Base-by-base conservation (phyloP, 192 early-diverging fungal species). In the Entomortierella chlamydospora region DNA sequence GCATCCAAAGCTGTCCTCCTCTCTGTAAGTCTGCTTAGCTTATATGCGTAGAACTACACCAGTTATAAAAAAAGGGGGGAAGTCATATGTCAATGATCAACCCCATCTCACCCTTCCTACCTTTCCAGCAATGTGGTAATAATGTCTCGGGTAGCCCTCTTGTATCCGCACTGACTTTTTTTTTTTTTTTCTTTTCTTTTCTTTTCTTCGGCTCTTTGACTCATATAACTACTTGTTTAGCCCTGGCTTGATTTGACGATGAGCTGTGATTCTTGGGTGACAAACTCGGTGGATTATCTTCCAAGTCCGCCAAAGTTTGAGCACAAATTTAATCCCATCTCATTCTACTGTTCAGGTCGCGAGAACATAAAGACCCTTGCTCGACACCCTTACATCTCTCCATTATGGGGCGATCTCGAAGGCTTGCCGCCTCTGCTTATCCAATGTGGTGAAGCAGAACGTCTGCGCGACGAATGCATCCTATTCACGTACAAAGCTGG, bases 201-300 rank as follows among this genome's bases (percentile, higher is more conserved):
- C 66, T 30, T 57, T 57, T 47, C 45, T 23, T 45, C 10, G 34
- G 34, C 34, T 37, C 34, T 10, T 37, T 37, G 10, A 37, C 25
- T 58, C 51, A 57, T 63, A n/a, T n/a, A n/a, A n/a, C n/a, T n/a
- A n/a, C n/a, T n/a, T n/a, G n/a, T n/a, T n/a, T 73, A 88, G 85
- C 87, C 87, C 23, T 88, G 87, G 83, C 76, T 88, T 28, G 87
- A 88, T 63, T 53, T 88, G 47, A 83, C 87, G 6, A 86, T 86
- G 82, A 78, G 61, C n/a, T 82, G 84, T 53, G 73, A 81, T 7
- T 85, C 83, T 23, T 88, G 87, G 87, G 76, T 67, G 12, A 68
- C 68, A 22, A 80, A 84, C 41, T 61, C 66, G 1, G 31, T 64
- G 30, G 81, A 81, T 67, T 83, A 85, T 49, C 61, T 82, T 18